Percentiles rank a stretch among this genome's conserved stretches.
Conservation (phyloP, 306 rosid species). For the Quercus berberidifolia region DNA sequence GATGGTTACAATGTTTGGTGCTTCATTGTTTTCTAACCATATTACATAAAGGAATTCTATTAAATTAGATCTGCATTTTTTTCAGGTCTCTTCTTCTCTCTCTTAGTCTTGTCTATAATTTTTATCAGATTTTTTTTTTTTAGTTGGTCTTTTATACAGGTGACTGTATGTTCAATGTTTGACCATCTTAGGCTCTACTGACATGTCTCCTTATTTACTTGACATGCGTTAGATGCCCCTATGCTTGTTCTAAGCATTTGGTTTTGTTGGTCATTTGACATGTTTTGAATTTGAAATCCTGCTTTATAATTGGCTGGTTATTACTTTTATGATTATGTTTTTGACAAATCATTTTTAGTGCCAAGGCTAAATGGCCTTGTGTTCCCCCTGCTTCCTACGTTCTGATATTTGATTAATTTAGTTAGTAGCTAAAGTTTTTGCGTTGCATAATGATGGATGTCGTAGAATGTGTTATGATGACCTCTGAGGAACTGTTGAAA, state of each 20-base stretch:
- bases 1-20: conserved; percentile 11
- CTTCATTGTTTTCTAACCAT: conserved; percentile 24
- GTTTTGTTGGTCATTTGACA: background rate
- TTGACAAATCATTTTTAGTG: background rate
- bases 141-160: background rate
- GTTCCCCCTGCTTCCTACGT: background rate
- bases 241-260: background rate
- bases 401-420: background rate
- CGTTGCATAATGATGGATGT: background rate
- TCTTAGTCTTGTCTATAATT: background rate
- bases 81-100: background rate
- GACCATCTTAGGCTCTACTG: background rate
- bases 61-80: conserved; percentile 16
- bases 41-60: conserved; percentile 17
- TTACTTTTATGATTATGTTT: background rate
- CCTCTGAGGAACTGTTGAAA: background rate
- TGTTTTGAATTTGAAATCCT: background rate
- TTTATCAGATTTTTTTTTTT: background rate
- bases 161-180: background rate
- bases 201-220: background rate
- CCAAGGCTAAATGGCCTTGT: background rate
- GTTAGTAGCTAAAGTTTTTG: too few species aligned
- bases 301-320: background rate
- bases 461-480: too few species aligned
- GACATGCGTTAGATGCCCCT: background rate